phyloP scores from a whole-genome alignment of 2,329 filamentous ascomycete genomes.

The Monilinia vaccinii-corymbosi region DNA sequence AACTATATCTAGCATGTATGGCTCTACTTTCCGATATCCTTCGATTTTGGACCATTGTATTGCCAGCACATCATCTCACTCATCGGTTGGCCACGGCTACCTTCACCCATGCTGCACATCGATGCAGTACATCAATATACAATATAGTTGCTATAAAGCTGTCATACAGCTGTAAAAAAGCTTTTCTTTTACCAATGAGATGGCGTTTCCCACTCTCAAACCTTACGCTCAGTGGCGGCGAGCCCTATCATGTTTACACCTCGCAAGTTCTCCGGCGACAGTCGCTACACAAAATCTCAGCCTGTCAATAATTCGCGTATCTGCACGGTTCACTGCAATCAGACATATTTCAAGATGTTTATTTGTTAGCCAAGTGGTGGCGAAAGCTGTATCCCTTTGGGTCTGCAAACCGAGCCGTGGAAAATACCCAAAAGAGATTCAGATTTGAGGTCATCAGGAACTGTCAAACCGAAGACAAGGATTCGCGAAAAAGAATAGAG shows the following conservation, averaged over 20 bases:
- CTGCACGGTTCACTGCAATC: slow-evolving; percentile 3
- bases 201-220: background rate
- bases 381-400: background rate
- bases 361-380: slow-evolving; percentile 1
- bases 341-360: background rate
- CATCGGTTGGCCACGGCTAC: background rate
- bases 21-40: background rate
- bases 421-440: slow-evolving; percentile 3
- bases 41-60: background rate
- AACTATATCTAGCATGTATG: background rate
- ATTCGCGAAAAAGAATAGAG: background rate
- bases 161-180: background rate
- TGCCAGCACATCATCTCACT: slow-evolving; percentile 2
- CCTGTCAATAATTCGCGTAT: background rate
- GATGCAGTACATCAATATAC: slow-evolving; percentile 4
- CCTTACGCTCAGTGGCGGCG: background rate
- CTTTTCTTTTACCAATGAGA: background rate
- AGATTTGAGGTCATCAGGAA: slow-evolving; percentile 3
- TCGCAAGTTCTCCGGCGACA: background rate
- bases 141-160: background rate
- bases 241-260: background rate
- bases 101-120: background rate
- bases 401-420: slow-evolving; percentile 5
- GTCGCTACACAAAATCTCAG: background rate
- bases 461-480: background rate